Evolutionary conservation across 495 filamentous ascomycete genomes (phyloP), one percentile per base, ranked within the genome.

Genomic region (Xylona heveae): DNA sequence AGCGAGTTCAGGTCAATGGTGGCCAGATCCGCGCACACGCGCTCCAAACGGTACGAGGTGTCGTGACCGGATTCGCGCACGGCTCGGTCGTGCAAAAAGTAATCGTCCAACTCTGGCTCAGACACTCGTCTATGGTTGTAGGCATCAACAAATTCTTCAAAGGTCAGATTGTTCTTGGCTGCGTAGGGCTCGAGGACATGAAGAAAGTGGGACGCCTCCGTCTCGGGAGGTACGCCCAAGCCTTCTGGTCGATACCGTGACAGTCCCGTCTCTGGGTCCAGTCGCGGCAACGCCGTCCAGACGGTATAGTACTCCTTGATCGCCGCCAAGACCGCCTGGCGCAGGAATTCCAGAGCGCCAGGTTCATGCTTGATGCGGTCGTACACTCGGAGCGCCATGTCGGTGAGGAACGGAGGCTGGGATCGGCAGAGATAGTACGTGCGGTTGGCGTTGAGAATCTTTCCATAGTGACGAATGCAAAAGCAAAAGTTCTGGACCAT

Each of bases 401-500:
- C 90, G 16, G 90, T 95, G 28, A 97, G 58, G 55, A 97, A 95
- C 13, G 88, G 90, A 1, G 88, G 88, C 53, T 97, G 88, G 0
- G 90, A 88, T 31, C 88, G 73, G 28, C 66, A 73, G 24, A 95
- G 70, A 44, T 95, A 95, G 62, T 97, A 97, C 6, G 82, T 77
- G 22, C 88, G 73, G 19, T 88, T 97, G 13, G 88, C 88, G 51
- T 95, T 97, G 39, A 94, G 70, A 36, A 95, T 85, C 55, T 94
- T 97, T 35, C 80, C 85, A 48, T 97, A 97, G 52, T 97, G 90
- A 52, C 80, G 72, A 53, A 97, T 94, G 56, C 79, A 84, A 55
- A 97, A 97, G 51, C 78, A 84, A 52, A 95, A 95, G 54, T 97
- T 85, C 40, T 68, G 54, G 20, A 95, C 80, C 79, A 95, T 95